Base-by-base conservation (phyloP, 2,329 filamentous ascomycete genomes). In the Botrytis fabae region DNA sequence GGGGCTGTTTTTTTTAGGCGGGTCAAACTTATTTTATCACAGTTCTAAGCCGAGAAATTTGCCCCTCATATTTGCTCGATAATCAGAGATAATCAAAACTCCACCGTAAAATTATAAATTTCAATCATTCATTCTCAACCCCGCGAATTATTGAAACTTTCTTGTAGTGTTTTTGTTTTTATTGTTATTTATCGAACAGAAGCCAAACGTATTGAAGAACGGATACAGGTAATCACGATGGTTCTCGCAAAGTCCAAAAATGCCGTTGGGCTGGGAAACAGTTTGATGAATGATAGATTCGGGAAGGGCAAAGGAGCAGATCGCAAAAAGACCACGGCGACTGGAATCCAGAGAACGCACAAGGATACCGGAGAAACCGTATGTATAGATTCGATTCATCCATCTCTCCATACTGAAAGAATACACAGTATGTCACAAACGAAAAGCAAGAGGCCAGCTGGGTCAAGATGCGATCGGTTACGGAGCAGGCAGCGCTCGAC, bases 381-480 rank as follows among this genome's bases (percentile, higher is more conserved):
- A 81, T 68, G 83, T 74, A 54, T 32, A 60, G n/a, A 54, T 25
- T 40, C 22, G 60, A 28, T 25, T 2, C 25, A n/a, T n/a, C 6
- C 18, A 62, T 25, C 14, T n/a, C 28, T 35, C 16, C 42, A 46
- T 72, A 73, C 79, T 82, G 74, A 82, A 73, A 35, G 12, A 28
- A 16, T 25, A 14, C 22, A 59, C 75, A 92, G 86, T 99, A 99
- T 82, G 90, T 98, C 79, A 96, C 94, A 66, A 98, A 97, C 82
- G 92, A 93, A 76, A 91, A 90, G 78, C 91, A 97, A 81, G 95
- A 98, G 85, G 96, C 95, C 51, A 88, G 93, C 78, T 99, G 95
- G 94, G 94, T 98, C 81, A 99, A 98, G 87, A 98, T 99, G 96
- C 94, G 95, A 85, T 97, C 94, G 82, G 93, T 99, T 78, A 99